phyloP scores from a whole-genome alignment of 306 rosid species.

The Elaeagnus macrophylla region DNA sequence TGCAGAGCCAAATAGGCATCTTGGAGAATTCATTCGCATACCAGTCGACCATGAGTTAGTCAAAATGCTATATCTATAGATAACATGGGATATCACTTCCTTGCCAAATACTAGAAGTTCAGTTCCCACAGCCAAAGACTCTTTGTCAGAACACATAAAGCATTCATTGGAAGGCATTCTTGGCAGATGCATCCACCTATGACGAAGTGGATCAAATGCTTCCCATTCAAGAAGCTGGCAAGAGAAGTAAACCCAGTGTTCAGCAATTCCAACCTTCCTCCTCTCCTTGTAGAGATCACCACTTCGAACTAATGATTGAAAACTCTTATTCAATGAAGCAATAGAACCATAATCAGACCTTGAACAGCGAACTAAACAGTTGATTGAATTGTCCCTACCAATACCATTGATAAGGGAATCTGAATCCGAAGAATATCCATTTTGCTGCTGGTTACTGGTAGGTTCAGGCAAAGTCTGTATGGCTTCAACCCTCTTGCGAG shows the following conservation, averaged over 20 bases:
- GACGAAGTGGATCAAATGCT: conserved; percentile 68
- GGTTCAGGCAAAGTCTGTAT: conserved; percentile 25
- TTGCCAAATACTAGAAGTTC: conserved; percentile 92
- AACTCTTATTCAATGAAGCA: conserved; percentile 60
- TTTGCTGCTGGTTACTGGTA: conserved; percentile 23
- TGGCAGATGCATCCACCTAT: conserved; percentile 82
- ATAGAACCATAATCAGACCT: conserved; percentile 75
- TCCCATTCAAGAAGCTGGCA: conserved; percentile 80
- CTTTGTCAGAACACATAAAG: conserved; percentile 84
- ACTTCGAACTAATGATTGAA: conserved; percentile 45
- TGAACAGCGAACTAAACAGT: conserved; percentile 75
- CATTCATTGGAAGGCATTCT: conserved; percentile 80
- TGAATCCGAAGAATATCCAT: conserved; percentile 48
- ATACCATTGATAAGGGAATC: conserved; percentile 44
- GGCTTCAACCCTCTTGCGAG: conserved; percentile 24
- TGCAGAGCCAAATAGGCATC: conserved; percentile 92
- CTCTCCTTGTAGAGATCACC: conserved; percentile 78
- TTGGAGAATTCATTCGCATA: conserved; percentile 70
- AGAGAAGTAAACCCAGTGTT: conserved; percentile 89
- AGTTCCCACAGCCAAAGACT: conserved; percentile 94
- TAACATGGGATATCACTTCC: conserved; percentile 58
- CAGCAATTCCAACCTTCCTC: conserved; percentile 53
- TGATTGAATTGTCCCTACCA: conserved; percentile 69
- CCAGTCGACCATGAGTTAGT: conserved; percentile 88
- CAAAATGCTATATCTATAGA: conserved; percentile 71